Percentiles rank a stretch among this genome's conserved stretches.
Evolutionary conservation across 169 alveolate species (phyloP).

Genomic region (Plasmodium reichenowi): DNA sequence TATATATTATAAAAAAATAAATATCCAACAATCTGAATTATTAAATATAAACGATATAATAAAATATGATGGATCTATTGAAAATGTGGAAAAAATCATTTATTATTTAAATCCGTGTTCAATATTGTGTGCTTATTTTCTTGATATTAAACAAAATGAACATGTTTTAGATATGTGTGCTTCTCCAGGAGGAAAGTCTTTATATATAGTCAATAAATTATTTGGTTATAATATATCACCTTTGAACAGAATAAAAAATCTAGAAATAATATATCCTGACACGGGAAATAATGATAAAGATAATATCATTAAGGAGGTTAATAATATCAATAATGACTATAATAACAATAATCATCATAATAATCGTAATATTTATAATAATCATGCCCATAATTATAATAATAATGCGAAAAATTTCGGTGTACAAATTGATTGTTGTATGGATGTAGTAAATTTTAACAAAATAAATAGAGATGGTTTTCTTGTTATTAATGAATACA

Average conservation of each 20-base stretch:
- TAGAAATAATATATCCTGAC: neutral
- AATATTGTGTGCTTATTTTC: conserved; percentile 77
- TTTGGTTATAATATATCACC: conserved; percentile 47
- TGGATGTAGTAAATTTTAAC: conserved; percentile 45
- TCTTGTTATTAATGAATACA: conserved; percentile 82
- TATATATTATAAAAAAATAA: conserved; percentile 22
- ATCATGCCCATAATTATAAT: too few relatives aligned
- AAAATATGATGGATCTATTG: conserved; percentile 34
- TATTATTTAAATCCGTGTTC: conserved; percentile 65
- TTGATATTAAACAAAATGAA: conserved; percentile 78
- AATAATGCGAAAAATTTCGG: too few relatives aligned
- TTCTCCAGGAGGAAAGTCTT: conserved; percentile 91
- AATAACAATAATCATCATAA: too few relatives aligned
- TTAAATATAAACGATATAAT: conserved; percentile 34
- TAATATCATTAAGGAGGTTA: neutral
- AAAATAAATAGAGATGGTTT: conserved; percentile 29
- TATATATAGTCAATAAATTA: conserved; percentile 81
- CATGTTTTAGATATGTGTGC: conserved; percentile 90
- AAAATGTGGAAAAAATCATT: conserved; percentile 11
- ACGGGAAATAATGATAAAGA: conserved; percentile 15
- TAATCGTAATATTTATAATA: too few relatives aligned
- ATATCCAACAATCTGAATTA: conserved; percentile 14
- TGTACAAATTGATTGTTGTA: conserved; percentile 45
- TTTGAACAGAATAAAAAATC: conserved; percentile 73
- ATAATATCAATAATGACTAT: too few relatives aligned